Evolutionary conservation across 78 protist genomes (phyloP).

Genomic region (Dictyostelium capitatum): DNA sequence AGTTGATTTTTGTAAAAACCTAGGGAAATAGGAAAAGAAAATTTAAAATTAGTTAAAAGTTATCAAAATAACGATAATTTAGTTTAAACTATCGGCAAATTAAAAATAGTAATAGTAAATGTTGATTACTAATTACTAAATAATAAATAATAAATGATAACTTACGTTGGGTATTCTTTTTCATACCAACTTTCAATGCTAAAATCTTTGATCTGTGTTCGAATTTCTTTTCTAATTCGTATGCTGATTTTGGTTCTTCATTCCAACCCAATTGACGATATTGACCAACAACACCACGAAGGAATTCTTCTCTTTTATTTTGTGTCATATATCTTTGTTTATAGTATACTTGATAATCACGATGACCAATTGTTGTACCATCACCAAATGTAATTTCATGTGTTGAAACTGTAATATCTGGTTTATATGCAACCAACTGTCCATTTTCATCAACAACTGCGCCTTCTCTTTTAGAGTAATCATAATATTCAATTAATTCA

Average conservation of each 20-base stretch:
- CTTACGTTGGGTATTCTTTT: constrained; percentile 70
- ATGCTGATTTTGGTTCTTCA: background rate
- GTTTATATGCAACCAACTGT: background rate
- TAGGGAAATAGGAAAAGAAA: no score
- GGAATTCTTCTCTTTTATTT: constrained; percentile 37
- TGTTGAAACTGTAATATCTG: constrained; percentile 34
- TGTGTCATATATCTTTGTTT: constrained; percentile 53
- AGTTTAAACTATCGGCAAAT: no score
- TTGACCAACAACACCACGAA: constrained; percentile 19
- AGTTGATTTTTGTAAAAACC: constrained; percentile 18
- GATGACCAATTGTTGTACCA: constrained; percentile 82
- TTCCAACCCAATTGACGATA: constrained; percentile 74
- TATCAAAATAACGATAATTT: no score
- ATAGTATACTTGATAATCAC: constrained; percentile 79
- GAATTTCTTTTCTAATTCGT: constrained; percentile 2
- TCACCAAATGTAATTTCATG: constrained; percentile 57
- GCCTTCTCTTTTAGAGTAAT: constrained; percentile 55
- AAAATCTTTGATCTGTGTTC: constrained; percentile 15
- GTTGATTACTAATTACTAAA: no score
- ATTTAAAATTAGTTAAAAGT: no score
- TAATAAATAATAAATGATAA: background rate
- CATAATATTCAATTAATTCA: constrained; percentile 88
- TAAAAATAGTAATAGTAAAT: no score
- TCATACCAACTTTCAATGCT: constrained; percentile 70
- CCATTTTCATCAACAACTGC: constrained; percentile 29